Percentiles rank a stretch among this genome's conserved stretches.
Evolutionary conservation across 164 flowering plant genomes (phyloP).

Genomic region (Umbellularia californica): DNA sequence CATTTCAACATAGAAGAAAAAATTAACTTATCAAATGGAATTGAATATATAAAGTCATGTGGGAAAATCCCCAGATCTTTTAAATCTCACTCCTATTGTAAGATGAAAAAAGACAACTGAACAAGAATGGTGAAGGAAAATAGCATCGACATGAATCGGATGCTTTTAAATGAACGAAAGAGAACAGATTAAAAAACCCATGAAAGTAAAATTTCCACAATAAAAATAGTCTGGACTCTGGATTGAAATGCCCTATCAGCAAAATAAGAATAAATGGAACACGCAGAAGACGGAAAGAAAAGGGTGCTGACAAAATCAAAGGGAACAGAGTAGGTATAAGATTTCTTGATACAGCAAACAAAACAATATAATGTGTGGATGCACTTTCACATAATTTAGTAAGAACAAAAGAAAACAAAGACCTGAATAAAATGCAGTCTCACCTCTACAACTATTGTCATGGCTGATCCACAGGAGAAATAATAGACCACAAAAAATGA

Average conservation of each 20-base stretch:
- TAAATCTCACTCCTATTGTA: background rate
- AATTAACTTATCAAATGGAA: background rate
- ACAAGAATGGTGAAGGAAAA: background rate
- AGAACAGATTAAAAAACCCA: too few relatives aligned
- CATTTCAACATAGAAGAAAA: too few relatives aligned
- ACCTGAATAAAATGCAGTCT: background rate
- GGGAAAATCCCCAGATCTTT: background rate
- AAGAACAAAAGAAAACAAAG: background rate
- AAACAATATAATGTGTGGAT: background rate
- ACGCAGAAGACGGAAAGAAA: background rate
- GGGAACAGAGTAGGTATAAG: background rate
- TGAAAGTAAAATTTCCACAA: background rate
- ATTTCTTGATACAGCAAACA: background rate
- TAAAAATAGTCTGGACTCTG: too few relatives aligned
- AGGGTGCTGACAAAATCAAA: background rate
- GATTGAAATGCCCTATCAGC: too few relatives aligned
- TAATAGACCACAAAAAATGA: conserved; percentile 67
- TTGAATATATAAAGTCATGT: background rate
- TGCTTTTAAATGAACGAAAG: background rate
- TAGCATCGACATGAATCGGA: background rate
- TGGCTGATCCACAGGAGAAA: conserved; percentile 69
- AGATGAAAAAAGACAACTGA: background rate
- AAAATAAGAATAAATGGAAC: too few relatives aligned
- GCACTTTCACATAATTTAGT: background rate
- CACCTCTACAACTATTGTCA: conserved; percentile 55